Conservation (phyloP, 1,284 basidiomycete genomes). For the Ceratobasidium sp. region DNA sequence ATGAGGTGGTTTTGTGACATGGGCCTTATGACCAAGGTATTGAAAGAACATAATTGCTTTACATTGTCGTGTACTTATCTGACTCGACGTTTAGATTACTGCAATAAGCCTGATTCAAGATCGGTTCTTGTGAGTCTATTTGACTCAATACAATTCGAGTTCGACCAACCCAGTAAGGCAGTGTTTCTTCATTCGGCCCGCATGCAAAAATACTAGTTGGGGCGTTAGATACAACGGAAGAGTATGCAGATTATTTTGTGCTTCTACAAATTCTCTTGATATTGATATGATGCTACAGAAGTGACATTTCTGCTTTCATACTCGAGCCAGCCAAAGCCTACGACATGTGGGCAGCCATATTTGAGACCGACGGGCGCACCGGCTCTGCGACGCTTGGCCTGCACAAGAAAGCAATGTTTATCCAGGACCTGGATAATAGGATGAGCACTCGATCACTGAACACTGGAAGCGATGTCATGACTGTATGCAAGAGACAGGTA, state of each 20-base stretch:
- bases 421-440: constrained; percentile 40
- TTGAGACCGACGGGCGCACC: constrained; percentile 35
- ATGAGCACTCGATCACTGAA: constrained; percentile 37
- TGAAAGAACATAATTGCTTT: neutral
- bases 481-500: constrained; percentile 40
- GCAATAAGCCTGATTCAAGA: constrained; percentile 38
- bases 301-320: constrained; percentile 39
- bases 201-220: constrained; percentile 43
- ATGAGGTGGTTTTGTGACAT: constrained; percentile 43
- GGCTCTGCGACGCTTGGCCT: constrained; percentile 39
- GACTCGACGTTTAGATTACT: constrained; percentile 22
- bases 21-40: constrained; percentile 45
- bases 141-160: neutral
- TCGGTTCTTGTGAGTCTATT: constrained; percentile 26
- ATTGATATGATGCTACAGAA: constrained; percentile 3
- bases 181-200: constrained; percentile 40
- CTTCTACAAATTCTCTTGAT: neutral
- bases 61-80: neutral
- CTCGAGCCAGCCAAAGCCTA: constrained; percentile 41
- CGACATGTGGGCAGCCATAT: constrained; percentile 39
- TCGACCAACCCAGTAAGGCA: neutral
- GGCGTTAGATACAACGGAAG: constrained; percentile 27
- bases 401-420: constrained; percentile 35
- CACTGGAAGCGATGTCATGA: constrained; percentile 41
- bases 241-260: neutral